phyloP scores from a whole-genome alignment of 306 rosid genomes.

The Prunus mongolica region DNA sequence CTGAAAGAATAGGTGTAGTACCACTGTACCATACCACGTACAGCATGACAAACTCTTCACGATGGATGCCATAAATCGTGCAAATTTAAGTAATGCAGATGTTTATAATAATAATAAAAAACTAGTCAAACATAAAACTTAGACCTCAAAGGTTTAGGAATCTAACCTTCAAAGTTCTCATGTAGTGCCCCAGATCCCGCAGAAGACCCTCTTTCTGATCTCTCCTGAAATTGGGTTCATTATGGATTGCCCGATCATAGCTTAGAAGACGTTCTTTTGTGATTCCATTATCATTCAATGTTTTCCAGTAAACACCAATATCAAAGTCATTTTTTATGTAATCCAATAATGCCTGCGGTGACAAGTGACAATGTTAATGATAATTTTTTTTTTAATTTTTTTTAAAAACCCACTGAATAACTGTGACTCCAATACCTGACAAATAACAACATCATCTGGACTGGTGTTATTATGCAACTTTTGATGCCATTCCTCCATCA shows the following conservation, averaged over 20 bases:
- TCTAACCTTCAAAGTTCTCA: constrained; percentile 93
- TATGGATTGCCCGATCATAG: constrained; percentile 91
- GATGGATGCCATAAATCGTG: constrained; percentile 12
- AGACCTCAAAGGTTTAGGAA: constrained; percentile 23
- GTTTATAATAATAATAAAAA: not conserved
- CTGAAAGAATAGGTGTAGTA: not conserved
- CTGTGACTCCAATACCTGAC: constrained; percentile 68
- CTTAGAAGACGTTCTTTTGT: constrained; percentile 95
- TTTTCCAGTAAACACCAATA: constrained; percentile 79
- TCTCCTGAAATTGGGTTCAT: constrained; percentile 74
- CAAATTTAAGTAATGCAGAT: constrained; percentile 2
- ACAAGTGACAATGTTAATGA: constrained; percentile 24
- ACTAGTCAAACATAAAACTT: constrained; percentile 12
- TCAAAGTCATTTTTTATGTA: constrained; percentile 75
- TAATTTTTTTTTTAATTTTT: constrained; percentile 1
- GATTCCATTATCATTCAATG: constrained; percentile 85
- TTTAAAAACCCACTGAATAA: constrained; percentile 12
- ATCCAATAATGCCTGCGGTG: constrained; percentile 80
- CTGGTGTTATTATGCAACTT: constrained; percentile 98
- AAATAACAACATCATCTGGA: constrained; percentile 94
- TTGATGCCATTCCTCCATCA: constrained; percentile 99
- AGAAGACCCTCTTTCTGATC: constrained; percentile 85
- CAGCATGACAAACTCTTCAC: constrained; percentile 5
- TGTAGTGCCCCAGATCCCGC: constrained; percentile 76
- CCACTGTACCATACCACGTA: not conserved